A percentile compares a stretch with the other conserved stretches of the same genome.
Conservation (phyloP, 163 green algal species). For the Chloromonas sp. region DNA sequence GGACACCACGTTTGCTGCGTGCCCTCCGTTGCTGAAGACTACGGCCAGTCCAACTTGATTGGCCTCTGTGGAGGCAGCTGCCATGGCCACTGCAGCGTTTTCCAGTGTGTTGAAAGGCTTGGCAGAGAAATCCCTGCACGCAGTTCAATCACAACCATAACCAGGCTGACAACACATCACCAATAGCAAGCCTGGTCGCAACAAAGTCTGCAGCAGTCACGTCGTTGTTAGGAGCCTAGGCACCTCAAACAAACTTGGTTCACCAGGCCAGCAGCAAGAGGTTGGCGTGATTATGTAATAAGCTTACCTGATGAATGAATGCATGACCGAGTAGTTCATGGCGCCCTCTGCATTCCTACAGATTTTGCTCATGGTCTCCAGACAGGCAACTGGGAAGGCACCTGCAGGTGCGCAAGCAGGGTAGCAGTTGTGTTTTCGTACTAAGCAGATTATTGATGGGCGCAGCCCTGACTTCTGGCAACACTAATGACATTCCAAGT, state of each 20-base stretch:
- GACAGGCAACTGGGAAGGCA: conserved; percentile 44
- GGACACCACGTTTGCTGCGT: conserved; percentile 29
- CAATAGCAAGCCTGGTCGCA: not conserved
- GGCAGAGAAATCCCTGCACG: conserved; percentile 38
- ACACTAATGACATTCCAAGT: not conserved
- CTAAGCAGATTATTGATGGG: not conserved
- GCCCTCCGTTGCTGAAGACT: conserved; percentile 37
- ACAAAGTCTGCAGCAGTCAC: not conserved
- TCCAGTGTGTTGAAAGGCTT: conserved; percentile 55
- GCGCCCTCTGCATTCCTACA: conserved; percentile 46
- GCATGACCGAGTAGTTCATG: conserved; percentile 45
- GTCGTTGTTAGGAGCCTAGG: not conserved
- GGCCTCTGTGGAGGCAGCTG: conserved; percentile 30
- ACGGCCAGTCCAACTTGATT: conserved; percentile 33
- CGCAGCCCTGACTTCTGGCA: not conserved
- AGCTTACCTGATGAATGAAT: conserved; percentile 45
- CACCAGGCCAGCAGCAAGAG: not conserved
- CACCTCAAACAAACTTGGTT: not conserved
- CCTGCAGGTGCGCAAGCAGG: not conserved
- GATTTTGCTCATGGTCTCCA: conserved; percentile 46
- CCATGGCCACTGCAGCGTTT: conserved; percentile 31
- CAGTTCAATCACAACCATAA: not conserved
- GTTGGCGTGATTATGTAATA: not conserved
- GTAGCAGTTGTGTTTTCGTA: not conserved
- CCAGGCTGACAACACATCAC: not conserved